Base-by-base conservation (phyloP, 2,329 filamentous ascomycete species). In the Stemphylium beticola region DNA sequence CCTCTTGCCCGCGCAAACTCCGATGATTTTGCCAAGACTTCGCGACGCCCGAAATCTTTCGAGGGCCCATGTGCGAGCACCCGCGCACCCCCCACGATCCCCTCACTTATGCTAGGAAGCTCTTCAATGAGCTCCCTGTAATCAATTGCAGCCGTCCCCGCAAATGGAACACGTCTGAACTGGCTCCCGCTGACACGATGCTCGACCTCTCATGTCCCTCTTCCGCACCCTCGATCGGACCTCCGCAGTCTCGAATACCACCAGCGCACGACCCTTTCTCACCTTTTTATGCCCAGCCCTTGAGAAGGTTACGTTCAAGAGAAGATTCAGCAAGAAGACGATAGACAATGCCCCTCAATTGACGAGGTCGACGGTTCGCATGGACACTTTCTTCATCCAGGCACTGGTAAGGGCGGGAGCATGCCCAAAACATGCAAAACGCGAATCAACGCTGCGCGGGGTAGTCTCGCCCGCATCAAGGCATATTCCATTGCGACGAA, bases 151-250 rank as follows among this genome's bases (percentile, higher is more conserved):
- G 24, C 11, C 34, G 14, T 12, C 7, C 20, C 17, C 32, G 41
- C 55, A 29, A 33, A 67, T 69, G 64, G 60, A 61, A 55, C n/a
- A 31, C 50, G 41, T 47, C 55, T 54, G 47, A 51, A 55, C 50
- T 39, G 37, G 48, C 58, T 51, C 53, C 58, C 58, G 52, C 65
- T 72, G 76, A 77, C 83, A 86, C 79, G 66, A 87, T 88, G 85
- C 81, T 76, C 78, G 78, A 74, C 77, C 71, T 82, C 83, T 83
- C 84, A 88, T 88, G 86, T 85, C 83, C 83, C 77, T 81, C 77
- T 74, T 82, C 78, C 80, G 79, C 77, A 78, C 78, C 76, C 78
- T 81, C 75, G 77, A 81, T 73, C 78, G 80, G 79, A 76, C 77
- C 76, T 77, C 78, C 73, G 71, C 78, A 71, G 73, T 77, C 74